Percentiles rank a stretch among this genome's conserved stretches.
These are phyloP conservation scores for Hypoxylon fuscum DNA, from an alignment of 495 filamentous ascomycete species.

Conservation along the genomic window DNA sequence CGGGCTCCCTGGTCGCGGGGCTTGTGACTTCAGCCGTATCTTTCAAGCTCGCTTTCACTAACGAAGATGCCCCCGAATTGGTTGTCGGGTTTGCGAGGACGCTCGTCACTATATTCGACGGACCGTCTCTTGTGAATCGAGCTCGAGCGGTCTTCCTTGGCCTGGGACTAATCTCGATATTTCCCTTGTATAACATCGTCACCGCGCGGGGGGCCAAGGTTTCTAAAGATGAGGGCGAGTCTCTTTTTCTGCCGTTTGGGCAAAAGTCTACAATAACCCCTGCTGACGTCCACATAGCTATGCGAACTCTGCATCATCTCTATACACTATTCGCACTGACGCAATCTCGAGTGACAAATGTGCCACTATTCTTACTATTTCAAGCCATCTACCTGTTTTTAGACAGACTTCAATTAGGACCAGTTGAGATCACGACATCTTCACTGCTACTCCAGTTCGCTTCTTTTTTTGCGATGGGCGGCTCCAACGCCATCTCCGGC, in stretches of 20 bases:
- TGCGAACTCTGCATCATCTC: constrained; percentile 67
- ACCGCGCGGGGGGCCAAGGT: constrained; percentile 23
- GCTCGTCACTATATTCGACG: constrained; percentile 55
- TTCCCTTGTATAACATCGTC: constrained; percentile 44
- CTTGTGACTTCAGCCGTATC: constrained; percentile 68
- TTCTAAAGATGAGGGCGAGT: constrained; percentile 41
- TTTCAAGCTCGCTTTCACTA: constrained; percentile 85
- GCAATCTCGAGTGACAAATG: constrained; percentile 82
- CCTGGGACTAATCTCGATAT: constrained; percentile 54
- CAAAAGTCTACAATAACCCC: neutral
- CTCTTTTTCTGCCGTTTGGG: neutral
- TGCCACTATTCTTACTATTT: constrained; percentile 83
- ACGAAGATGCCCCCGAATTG: constrained; percentile 86
- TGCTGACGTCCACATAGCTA: constrained; percentile 42
- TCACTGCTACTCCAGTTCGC: constrained; percentile 74
- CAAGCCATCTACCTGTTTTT: constrained; percentile 66
- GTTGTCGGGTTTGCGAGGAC: constrained; percentile 61
- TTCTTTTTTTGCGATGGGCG: constrained; percentile 90
- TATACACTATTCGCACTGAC: constrained; percentile 84
- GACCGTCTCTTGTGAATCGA: constrained; percentile 58
- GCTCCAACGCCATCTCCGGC: constrained; percentile 90
- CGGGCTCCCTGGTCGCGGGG: constrained; percentile 41
- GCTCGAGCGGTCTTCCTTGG: constrained; percentile 64
- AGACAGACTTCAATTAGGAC: constrained; percentile 53
- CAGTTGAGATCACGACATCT: constrained; percentile 67